These are phyloP conservation scores for Phoma sp. DNA, from an alignment of 2,329 filamentous ascomycete species.

Conservation along the genomic window DNA sequence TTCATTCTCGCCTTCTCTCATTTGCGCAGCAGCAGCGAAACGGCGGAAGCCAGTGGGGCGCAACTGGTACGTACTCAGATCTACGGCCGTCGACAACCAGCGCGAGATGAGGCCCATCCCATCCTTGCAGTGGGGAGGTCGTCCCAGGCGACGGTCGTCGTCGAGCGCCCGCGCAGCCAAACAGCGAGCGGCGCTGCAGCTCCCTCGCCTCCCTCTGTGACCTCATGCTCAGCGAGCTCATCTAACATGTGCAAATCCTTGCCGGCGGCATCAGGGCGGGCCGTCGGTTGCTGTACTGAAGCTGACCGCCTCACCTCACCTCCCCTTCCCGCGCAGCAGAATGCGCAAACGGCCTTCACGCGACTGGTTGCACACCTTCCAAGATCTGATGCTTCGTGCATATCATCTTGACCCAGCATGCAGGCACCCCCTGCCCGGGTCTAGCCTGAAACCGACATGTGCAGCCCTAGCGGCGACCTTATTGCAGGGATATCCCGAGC, in stretches of 20 bases:
- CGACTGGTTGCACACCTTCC: slow-evolving; percentile 19
- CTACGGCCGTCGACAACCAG: slow-evolving; percentile 10
- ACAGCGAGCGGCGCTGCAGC: slow-evolving; percentile 6
- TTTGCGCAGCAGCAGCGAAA: slow-evolving; percentile 6
- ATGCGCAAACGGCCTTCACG: slow-evolving; percentile 26
- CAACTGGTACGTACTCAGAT: slow-evolving; percentile 14
- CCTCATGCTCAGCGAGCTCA: slow-evolving; percentile 22
- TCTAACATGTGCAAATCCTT: slow-evolving; percentile 20
- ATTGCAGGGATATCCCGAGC: slow-evolving; percentile 34
- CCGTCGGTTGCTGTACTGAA: slow-evolving; percentile 26
- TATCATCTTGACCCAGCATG: slow-evolving; percentile 36
- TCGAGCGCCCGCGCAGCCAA: slow-evolving; percentile 11
- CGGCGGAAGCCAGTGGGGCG: slow-evolving; percentile 10
- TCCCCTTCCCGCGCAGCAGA: slow-evolving; percentile 25
- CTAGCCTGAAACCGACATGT: slow-evolving; percentile 30
- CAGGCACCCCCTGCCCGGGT: slow-evolving; percentile 30
- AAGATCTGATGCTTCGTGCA: slow-evolving; percentile 47
- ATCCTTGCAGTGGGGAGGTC: slow-evolving; percentile 16
- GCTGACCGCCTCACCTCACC: slow-evolving; percentile 42
- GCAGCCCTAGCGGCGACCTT: slow-evolving; percentile 40
- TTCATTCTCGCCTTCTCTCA: background rate
- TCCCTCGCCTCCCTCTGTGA: slow-evolving; percentile 20
- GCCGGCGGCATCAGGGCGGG: slow-evolving; percentile 25
- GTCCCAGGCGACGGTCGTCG: slow-evolving; percentile 13
- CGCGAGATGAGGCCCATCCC: slow-evolving; percentile 11